Percentiles rank a stretch among this genome's conserved stretches.
phyloP scores from a whole-genome alignment of 129 eudicot genomes.

The Rutidosis leptorrhynchoides region DNA sequence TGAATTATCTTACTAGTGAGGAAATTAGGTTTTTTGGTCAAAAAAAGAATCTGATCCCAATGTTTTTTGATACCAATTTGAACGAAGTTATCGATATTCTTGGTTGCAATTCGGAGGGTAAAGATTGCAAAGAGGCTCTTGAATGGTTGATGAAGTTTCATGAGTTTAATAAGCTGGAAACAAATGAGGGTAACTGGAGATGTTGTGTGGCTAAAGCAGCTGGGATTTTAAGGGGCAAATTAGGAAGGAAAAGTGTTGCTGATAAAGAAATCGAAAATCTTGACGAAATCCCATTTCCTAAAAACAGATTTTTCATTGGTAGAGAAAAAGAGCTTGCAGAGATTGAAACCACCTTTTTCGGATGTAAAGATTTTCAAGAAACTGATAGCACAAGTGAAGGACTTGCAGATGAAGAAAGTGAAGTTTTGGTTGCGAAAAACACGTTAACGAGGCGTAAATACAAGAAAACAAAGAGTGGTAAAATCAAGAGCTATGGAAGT shows the following conservation, averaged over 20 bases:
- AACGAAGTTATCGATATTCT: constrained; percentile 38
- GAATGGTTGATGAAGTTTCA: constrained; percentile 60
- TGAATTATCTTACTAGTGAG: constrained; percentile 58
- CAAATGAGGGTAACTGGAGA: constrained; percentile 76
- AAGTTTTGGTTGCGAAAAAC: constrained; percentile 42
- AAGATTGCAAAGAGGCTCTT: constrained; percentile 68
- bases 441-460: constrained; percentile 47
- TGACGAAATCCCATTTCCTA: constrained; percentile 66
- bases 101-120: constrained; percentile 40
- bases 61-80: constrained; percentile 57
- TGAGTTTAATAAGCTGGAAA: constrained; percentile 53
- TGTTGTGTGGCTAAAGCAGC: constrained; percentile 57
- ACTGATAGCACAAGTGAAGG: constrained; percentile 50
- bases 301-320: constrained; percentile 62
- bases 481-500: constrained; percentile 45
- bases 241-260: constrained; percentile 74
- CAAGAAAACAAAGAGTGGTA: constrained; percentile 65
- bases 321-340: constrained; percentile 66
- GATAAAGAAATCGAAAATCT: constrained; percentile 49
- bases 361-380: constrained; percentile 47
- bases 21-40: constrained; percentile 82
- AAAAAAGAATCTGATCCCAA: constrained; percentile 78
- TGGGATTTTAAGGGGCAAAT: constrained; percentile 61
- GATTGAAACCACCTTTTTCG: constrained; percentile 63
- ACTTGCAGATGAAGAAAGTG: constrained; percentile 57